Conservation (phyloP, 805 yeast species). For the Hanseniaspora thailandica region DNA sequence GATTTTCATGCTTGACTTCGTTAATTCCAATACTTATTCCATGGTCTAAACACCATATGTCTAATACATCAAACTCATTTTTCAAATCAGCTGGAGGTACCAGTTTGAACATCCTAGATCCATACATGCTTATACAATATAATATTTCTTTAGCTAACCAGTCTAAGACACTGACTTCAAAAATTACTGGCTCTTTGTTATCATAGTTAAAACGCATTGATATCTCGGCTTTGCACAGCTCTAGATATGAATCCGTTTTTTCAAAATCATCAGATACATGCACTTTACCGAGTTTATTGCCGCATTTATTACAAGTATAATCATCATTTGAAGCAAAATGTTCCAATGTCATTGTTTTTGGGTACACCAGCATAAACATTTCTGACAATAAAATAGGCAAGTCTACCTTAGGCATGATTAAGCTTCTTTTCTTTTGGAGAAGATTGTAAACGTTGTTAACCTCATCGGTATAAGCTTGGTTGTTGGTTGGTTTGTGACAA, state of each 20-base stretch:
- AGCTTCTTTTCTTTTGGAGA: background rate
- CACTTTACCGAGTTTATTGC: constrained; percentile 18
- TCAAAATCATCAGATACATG: background rate
- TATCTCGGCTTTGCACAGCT: background rate
- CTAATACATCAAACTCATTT: background rate
- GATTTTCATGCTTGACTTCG: background rate
- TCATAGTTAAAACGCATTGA: background rate
- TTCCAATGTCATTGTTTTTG: background rate
- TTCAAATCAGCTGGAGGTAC: background rate
- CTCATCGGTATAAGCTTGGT: constrained; percentile 21
- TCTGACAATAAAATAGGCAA: constrained; percentile 24
- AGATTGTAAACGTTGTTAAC: constrained; percentile 19
- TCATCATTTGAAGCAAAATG: background rate
- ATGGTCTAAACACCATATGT: constrained; percentile 9
- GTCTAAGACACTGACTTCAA: background rate
- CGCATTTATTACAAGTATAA: constrained; percentile 20
- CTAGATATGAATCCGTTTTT: background rate
- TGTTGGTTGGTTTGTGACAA: constrained; percentile 63
- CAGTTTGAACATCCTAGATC: constrained; percentile 6
- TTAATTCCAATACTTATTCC: constrained; percentile 4
- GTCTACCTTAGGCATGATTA: constrained; percentile 20
- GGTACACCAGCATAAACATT: constrained; percentile 19
- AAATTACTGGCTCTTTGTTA: background rate
- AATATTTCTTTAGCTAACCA: background rate
- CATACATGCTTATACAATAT: background rate